Conservation (phyloP, 352 stramenopile genomes). For the Phytopythium vexans region DNA sequence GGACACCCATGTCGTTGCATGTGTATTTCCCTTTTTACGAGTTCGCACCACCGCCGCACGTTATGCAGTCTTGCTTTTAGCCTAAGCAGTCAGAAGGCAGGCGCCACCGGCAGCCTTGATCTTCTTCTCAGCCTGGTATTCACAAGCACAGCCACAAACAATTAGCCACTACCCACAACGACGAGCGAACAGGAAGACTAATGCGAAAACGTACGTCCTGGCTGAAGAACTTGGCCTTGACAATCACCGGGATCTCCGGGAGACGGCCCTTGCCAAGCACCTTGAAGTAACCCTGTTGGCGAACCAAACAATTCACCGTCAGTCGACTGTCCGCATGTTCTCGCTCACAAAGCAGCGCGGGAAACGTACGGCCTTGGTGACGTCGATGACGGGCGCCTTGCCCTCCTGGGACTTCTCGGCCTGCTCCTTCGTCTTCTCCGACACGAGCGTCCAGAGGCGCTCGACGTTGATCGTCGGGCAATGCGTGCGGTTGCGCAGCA, state of each 20-base stretch:
- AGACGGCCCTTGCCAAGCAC: constrained; percentile 99
- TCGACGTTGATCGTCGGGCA: constrained; percentile 99
- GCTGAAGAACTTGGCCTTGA: constrained; percentile 99
- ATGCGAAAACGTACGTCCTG: constrained; percentile 55
- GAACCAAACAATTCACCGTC: neutral
- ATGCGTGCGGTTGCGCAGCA: constrained; percentile 95
- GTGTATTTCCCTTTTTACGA: constrained; percentile 76
- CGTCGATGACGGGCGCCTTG: constrained; percentile 99
- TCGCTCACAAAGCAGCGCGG: neutral
- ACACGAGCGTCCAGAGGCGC: constrained; percentile 98
- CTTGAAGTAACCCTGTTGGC: constrained; percentile 97
- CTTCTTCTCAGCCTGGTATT: constrained; percentile 97
- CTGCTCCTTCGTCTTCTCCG: constrained; percentile 96
- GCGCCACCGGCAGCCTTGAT: constrained; percentile 99
- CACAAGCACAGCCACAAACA: neutral
- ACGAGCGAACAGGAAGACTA: constrained; percentile 16
- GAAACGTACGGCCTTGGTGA: constrained; percentile 84
- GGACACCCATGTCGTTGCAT: constrained; percentile 35
- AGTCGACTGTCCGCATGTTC: neutral
- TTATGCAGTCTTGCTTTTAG: constrained; percentile 39
- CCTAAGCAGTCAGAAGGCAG: constrained; percentile 96
- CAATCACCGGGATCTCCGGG: constrained; percentile 96
- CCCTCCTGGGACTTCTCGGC: constrained; percentile 93
- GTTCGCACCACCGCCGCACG: constrained; percentile 69
- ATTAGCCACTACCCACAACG: neutral